Conservation (phyloP, 2,329 filamentous ascomycete genomes). For the Alternaria dauci region DNA sequence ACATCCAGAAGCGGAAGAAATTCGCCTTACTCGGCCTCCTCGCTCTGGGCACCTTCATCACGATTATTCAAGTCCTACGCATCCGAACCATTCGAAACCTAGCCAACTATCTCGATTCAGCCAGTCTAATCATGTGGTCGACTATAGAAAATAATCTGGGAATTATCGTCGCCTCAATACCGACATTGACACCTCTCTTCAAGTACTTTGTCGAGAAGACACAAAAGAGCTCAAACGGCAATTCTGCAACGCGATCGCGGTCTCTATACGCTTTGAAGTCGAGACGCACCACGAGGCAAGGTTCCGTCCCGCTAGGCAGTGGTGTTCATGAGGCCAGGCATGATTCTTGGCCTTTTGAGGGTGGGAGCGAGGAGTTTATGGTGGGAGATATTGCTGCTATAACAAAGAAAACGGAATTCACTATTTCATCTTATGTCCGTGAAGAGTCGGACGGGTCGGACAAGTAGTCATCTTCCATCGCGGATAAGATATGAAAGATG, state of each 20-base stretch:
- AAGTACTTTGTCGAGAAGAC: slow-evolving; percentile 28
- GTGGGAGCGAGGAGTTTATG: slow-evolving; percentile 20
- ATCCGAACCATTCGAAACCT: slow-evolving; percentile 22
- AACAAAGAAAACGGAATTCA: slow-evolving; percentile 18
- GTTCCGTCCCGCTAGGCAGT: slow-evolving; percentile 11
- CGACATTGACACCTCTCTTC: slow-evolving; percentile 23
- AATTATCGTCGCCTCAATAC: slow-evolving; percentile 25
- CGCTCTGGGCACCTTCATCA: slow-evolving; percentile 25
- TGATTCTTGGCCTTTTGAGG: background rate
- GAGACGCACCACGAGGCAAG: slow-evolving; percentile 5
- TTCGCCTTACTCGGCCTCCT: slow-evolving; percentile 19
- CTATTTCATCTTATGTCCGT: background rate
- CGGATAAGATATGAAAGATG: background rate
- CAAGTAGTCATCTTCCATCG: background rate
- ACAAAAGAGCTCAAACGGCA: slow-evolving; percentile 15
- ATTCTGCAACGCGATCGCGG: slow-evolving; percentile 9
- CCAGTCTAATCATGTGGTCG: slow-evolving; percentile 28
- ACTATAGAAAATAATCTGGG: slow-evolving; percentile 27
- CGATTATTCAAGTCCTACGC: slow-evolving; percentile 25
- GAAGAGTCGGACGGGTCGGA: background rate
- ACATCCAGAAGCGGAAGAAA: slow-evolving; percentile 25
- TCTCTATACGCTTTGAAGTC: slow-evolving; percentile 18
- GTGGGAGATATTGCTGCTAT: slow-evolving; percentile 9
- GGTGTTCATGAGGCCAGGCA: slow-evolving; percentile 1
- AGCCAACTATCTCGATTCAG: slow-evolving; percentile 26